These are phyloP conservation scores for Clonostachys rosea DNA, from an alignment of 2,329 filamentous ascomycete genomes.

Conservation along the genomic window DNA sequence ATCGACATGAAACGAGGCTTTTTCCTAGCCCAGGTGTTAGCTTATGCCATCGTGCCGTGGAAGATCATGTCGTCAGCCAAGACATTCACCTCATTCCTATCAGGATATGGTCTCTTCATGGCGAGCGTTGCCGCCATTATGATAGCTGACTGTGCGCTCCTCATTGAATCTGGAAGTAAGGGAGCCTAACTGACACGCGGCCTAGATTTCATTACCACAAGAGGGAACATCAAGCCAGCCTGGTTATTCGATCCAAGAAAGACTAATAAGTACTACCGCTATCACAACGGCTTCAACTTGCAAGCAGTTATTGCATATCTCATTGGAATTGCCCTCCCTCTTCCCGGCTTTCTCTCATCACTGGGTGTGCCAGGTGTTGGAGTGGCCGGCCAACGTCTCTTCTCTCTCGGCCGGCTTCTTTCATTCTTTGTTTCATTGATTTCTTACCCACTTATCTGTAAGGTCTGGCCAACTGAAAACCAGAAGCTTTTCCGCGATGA, in stretches of 20 bases:
- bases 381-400: no score
- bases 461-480: no score
- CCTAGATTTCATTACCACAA: no score
- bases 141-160: conserved; percentile 10
- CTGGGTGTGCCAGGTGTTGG: no score
- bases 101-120: conserved; percentile 15
- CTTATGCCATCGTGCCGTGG: conserved; percentile 15
- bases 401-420: no score
- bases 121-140: conserved; percentile 14
- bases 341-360: background rate
- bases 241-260: no score
- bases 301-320: background rate
- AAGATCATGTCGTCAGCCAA: conserved; percentile 14
- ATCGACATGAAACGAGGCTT: conserved; percentile 53
- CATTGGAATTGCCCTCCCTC: background rate
- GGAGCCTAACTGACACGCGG: no score
- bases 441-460: no score
- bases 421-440: no score
- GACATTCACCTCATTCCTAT: conserved; percentile 12
- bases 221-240: no score
- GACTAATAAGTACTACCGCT: background rate
- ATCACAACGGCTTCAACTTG: background rate
- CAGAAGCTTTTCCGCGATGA: no score
- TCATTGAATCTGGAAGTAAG: no score
- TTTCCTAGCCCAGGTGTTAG: conserved; percentile 17